Base-by-base conservation (phyloP, 2,329 filamentous ascomycete species). In the Penicillium sp. region DNA sequence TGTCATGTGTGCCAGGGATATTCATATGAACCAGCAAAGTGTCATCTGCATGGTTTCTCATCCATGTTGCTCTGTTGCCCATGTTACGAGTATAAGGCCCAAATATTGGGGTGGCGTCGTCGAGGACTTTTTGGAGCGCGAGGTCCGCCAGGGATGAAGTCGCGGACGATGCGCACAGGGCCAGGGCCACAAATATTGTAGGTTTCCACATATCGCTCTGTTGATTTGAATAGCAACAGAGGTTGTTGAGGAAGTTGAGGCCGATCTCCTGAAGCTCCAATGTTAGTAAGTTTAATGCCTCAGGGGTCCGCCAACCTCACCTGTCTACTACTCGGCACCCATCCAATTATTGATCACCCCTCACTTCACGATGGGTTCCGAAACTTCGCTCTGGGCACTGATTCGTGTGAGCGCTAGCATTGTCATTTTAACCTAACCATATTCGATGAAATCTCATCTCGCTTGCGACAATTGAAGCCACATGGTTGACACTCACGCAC, bases 1-100 rank as follows among this genome's bases (percentile, higher is more conserved):
- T 72, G 61, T 83, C 80, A 65, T 83, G 58, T 6, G 80, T 76
- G 1, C 80, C 81, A 2, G 80, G 80, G 38, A 82, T 77, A 58
- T 78, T 81, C 65, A 82, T 73, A 16, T 77, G 77, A 2, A 76
- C 71, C 0, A 82, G 58, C 3, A 63, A 70, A 0, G 72, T 79
- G 13, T 69, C 56, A 57, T 83, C 79, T 1, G 73, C 63, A 39
- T 79, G 71, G 0, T 43, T 51, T 22, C 71, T 69, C 80, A 83
- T 83, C 80, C 80, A 82, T 40, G 66, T 66, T 2, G 76, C 63
- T 4, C 68, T 71, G 22, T 56, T 52, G 1, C 46, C 52, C 1
- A 58, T 53, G 5, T 52, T 58, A 7, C 65, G 66, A 4, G 50
- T 49, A 42, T 70, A 73, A 11, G 61, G 14, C 11, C 79, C 79